Conservation (phyloP, 2,329 filamentous ascomycete species). For the Macroventuria anomochaeta region DNA sequence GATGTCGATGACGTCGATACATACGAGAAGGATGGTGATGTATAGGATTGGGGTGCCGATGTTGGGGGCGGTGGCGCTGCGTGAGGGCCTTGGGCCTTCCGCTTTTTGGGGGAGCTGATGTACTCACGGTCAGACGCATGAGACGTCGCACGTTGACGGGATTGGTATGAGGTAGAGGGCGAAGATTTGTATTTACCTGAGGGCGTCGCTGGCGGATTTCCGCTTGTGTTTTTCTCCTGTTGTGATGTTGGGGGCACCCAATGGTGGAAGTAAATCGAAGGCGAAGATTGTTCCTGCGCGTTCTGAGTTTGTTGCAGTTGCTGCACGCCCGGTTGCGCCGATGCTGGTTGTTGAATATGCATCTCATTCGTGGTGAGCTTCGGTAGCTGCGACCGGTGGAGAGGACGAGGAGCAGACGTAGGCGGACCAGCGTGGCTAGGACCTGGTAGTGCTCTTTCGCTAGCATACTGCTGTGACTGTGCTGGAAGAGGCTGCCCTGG, state of each 20-base stretch:
- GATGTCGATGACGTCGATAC: slow-evolving; percentile 62
- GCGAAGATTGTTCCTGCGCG: slow-evolving; percentile 67
- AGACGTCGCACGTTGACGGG: slow-evolving; percentile 58
- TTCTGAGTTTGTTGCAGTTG: slow-evolving; percentile 55
- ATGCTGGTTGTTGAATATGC: slow-evolving; percentile 56
- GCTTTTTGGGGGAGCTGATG: slow-evolving; percentile 82
- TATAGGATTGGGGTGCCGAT: slow-evolving; percentile 56
- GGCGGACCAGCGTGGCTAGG: slow-evolving; percentile 41
- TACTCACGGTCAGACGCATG: slow-evolving; percentile 64
- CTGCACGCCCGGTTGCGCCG: slow-evolving; percentile 48
- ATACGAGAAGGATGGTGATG: slow-evolving; percentile 60
- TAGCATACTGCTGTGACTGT: slow-evolving; percentile 46
- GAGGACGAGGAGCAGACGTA: slow-evolving; percentile 53
- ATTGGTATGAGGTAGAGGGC: slow-evolving; percentile 39
- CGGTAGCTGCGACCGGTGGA: slow-evolving; percentile 56
- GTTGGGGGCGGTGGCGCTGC: slow-evolving; percentile 59
- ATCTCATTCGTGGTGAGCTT: slow-evolving; percentile 61
- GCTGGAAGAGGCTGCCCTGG: slow-evolving; percentile 48
- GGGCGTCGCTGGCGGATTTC: slow-evolving; percentile 73
- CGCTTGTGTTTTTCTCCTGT: slow-evolving; percentile 59
- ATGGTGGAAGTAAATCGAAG: slow-evolving; percentile 88
- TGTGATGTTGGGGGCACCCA: slow-evolving; percentile 83
- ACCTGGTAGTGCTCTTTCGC: slow-evolving; percentile 41
- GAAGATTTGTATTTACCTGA: slow-evolving; percentile 65
- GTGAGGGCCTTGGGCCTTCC: slow-evolving; percentile 70